phyloP scores from a whole-genome alignment of 1,284 basidiomycete species.

The Termitomyces sp. region DNA sequence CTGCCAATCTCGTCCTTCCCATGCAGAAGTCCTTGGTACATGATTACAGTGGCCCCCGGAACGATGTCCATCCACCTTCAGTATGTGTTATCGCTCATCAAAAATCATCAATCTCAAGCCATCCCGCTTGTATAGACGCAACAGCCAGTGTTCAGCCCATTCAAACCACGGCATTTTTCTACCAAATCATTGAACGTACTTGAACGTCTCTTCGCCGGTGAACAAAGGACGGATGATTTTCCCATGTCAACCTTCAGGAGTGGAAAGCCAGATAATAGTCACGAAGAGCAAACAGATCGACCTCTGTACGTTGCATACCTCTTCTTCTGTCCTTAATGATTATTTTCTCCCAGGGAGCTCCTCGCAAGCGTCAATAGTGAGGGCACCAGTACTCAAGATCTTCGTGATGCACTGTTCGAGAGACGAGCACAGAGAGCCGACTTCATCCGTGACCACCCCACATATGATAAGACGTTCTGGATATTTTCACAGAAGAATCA shows the following conservation, averaged over 20 bases:
- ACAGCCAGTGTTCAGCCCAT: constrained; percentile 17
- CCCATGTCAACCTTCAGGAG: constrained; percentile 54
- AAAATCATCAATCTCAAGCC: neutral
- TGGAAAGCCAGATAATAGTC: constrained; percentile 35
- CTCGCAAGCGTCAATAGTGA: constrained; percentile 58
- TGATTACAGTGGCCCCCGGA: constrained; percentile 43
- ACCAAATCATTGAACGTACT: constrained; percentile 55
- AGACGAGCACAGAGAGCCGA: constrained; percentile 79
- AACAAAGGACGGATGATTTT: constrained; percentile 50
- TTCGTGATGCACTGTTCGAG: constrained; percentile 65
- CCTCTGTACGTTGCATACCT: constrained; percentile 45
- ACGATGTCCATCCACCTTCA: constrained; percentile 24
- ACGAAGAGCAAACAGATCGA: constrained; percentile 63
- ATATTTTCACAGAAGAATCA: constrained; percentile 80
- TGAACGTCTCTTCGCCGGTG: constrained; percentile 65
- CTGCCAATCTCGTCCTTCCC: constrained; percentile 68
- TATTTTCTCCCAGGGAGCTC: constrained; percentile 45
- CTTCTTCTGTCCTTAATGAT: constrained; percentile 1
- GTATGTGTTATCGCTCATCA: constrained; percentile 19
- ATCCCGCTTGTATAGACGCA: constrained; percentile 19
- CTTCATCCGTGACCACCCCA: constrained; percentile 86
- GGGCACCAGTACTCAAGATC: constrained; percentile 40
- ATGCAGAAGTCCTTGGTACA: constrained; percentile 74
- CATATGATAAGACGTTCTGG: constrained; percentile 91
- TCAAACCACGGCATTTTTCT: constrained; percentile 42